Percentiles rank a stretch among this genome's conserved stretches.
Conservation (phyloP, 108 stramenopile genomes). For the Discostella pseudostelligera region DNA sequence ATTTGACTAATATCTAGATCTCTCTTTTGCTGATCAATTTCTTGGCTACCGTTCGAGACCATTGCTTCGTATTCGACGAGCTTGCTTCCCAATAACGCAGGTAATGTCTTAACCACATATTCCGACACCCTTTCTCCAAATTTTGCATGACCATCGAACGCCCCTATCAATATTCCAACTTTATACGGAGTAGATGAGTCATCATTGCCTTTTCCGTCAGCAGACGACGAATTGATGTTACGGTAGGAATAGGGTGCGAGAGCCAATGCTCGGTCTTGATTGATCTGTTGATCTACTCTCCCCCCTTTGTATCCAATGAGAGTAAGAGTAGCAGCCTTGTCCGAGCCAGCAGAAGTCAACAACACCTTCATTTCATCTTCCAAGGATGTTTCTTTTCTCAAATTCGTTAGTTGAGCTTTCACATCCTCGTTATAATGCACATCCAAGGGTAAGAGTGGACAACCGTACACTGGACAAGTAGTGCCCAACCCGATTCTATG, state of each 20-base stretch:
- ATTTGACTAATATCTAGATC: slow-evolving; percentile 38
- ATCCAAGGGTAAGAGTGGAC: slow-evolving; percentile 64
- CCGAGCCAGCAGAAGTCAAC: slow-evolving; percentile 42
- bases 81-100: slow-evolving; percentile 55
- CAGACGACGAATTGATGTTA: slow-evolving; percentile 31
- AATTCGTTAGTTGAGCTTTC: slow-evolving; percentile 41
- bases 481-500: slow-evolving; percentile 26
- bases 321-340: slow-evolving; percentile 52
- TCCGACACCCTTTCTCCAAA: slow-evolving; percentile 72
- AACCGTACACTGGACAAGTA: slow-evolving; percentile 64
- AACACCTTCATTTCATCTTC: slow-evolving; percentile 8
- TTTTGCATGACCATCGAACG: slow-evolving; percentile 84
- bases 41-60: slow-evolving; percentile 10
- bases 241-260: slow-evolving; percentile 38
- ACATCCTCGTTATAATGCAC: slow-evolving; percentile 53
- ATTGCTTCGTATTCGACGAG: slow-evolving; percentile 24
- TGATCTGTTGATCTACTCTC: slow-evolving; percentile 49
- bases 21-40: slow-evolving; percentile 13
- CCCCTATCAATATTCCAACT: slow-evolving; percentile 58
- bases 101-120: slow-evolving; percentile 62
- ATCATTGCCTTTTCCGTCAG: background rate
- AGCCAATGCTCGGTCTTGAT: slow-evolving; percentile 65
- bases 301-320: slow-evolving; percentile 69
- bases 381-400: slow-evolving; percentile 30
- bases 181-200: background rate